These are phyloP conservation scores for Rhynchosporium secalis DNA, from an alignment of 2,329 filamentous ascomycete genomes.

Conservation along the genomic window DNA sequence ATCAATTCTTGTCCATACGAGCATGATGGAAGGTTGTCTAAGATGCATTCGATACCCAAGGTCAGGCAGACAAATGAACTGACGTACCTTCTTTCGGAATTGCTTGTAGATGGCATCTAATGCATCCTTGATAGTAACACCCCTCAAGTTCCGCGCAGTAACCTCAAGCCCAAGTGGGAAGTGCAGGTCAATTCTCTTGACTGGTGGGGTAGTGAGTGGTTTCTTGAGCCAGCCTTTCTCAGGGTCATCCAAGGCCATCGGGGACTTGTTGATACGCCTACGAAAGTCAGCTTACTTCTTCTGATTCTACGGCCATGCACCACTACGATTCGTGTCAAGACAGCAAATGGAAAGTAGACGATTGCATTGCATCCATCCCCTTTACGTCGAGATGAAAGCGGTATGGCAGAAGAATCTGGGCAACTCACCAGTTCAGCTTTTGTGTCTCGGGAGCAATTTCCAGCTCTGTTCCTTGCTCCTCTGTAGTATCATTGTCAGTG, in stretches of 20 bases:
- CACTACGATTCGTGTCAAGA: neutral
- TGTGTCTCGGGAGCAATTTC: slow-evolving; percentile 80
- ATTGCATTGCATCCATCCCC: neutral
- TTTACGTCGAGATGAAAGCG: neutral
- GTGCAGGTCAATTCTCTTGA: slow-evolving; percentile 93
- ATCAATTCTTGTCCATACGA: neutral
- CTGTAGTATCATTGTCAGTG: slow-evolving; percentile 47
- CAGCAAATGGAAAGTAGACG: neutral
- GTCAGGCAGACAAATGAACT: neutral
- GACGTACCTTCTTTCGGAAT: slow-evolving; percentile 89
- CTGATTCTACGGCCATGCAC: neutral
- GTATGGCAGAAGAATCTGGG: neutral
- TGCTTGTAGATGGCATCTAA: slow-evolving; percentile 94
- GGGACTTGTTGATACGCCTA: slow-evolving; percentile 93
- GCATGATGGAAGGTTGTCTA: neutral
- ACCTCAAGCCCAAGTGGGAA: slow-evolving; percentile 88
- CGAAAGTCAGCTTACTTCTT: neutral
- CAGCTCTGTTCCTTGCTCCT: slow-evolving; percentile 71
- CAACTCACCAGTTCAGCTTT: slow-evolving; percentile 73
- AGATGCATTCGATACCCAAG: neutral
- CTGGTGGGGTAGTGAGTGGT: slow-evolving; percentile 72
- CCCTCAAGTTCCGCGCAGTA: slow-evolving; percentile 86
- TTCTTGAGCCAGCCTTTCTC: slow-evolving; percentile 71
- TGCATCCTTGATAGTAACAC: slow-evolving; percentile 96
- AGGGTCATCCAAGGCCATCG: slow-evolving; percentile 75